These are phyloP conservation scores for Inga leiocalycina DNA, from an alignment of 306 rosid genomes.

Conservation along the genomic window DNA sequence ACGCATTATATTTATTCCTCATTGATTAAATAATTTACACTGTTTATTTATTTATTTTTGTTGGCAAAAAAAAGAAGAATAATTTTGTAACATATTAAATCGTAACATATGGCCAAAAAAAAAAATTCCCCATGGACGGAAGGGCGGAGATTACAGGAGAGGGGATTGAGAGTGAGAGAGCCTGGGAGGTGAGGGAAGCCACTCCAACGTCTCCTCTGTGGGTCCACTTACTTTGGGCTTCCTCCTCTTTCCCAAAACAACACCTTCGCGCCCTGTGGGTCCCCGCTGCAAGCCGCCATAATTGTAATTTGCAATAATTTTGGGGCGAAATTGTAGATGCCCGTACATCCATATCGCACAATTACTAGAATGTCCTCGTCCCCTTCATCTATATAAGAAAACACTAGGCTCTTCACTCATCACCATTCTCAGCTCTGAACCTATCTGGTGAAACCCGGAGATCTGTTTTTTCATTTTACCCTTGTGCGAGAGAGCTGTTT, in stretches of 20 bases:
- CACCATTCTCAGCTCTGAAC: slow-evolving; percentile 25
- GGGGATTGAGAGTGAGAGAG: too few relatives aligned
- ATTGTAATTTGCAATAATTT: neutral
- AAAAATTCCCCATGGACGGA: too few relatives aligned
- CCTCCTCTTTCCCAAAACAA: neutral
- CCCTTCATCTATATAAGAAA: slow-evolving; percentile 41
- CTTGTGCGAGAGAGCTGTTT: neutral
- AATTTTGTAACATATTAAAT: too few relatives aligned
- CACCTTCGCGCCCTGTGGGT: slow-evolving; percentile 11
- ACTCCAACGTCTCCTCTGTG: neutral
- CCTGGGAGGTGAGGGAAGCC: too few relatives aligned
- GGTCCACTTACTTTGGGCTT: neutral
- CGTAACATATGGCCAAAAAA: too few relatives aligned
- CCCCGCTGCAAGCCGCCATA: slow-evolving; percentile 9
- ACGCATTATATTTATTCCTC: too few relatives aligned
- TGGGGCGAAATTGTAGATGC: slow-evolving; percentile 33
- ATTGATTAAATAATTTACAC: too few relatives aligned
- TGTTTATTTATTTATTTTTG: too few relatives aligned
- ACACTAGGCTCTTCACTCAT: neutral
- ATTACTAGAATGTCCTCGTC: slow-evolving; percentile 42
- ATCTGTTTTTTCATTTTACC: neutral
- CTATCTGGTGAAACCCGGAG: neutral
- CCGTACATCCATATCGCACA: fast-evolving
- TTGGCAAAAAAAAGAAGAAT: too few relatives aligned
- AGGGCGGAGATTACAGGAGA: too few relatives aligned